Evolutionary conservation across 345 rosid species (phyloP), one percentile per base, ranked within the genome.

Genomic region (Excoecaria agallocha): DNA sequence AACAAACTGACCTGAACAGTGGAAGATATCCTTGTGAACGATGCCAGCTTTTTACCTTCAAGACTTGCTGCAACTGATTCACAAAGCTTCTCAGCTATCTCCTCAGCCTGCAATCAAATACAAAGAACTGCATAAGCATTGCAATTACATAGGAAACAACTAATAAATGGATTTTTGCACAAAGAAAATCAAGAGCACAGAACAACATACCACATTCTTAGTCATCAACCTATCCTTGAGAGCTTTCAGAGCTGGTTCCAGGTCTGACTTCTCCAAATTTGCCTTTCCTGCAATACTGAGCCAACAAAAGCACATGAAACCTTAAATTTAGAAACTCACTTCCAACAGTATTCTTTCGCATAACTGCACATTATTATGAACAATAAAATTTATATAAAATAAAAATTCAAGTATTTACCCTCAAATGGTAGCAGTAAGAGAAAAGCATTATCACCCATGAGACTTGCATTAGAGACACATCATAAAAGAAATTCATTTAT

Each of bases 191-290:
- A 1, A 45, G 58, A 22, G 69, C 38, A 68, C 6, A 74, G 24
- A 38, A 15, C 10, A 63, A 76, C 90, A 79, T 90, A 93, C 99
- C 93, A 96, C 99, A 84, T 96, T 96, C 91, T 96, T 96, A 86
- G 97, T 90, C 99, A 96, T 96, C 68, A 96, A 88, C 83, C 96
- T 87, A 77, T 96, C 99, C 86, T 93, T 96, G 35, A 96, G 97
- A 81, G 93, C 98, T 80, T 87, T 93, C 83, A 96, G 74, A 12
- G 99, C 95, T 57, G 97, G 98, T 80, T 86, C 97, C 70, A 96
- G 87, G 84, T 96, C 99, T 66, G 88, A 82, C 86, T 81, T 93
- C 79, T 96, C 99, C 82, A 96, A 87, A 80, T 96, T 96, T 77
- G 97, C 89, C 82, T 96, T 96, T 66, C 99, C 99, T 5, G 98